phyloP scores from a whole-genome alignment of 495 filamentous ascomycete species.

The Annulohypoxylon bovei region DNA sequence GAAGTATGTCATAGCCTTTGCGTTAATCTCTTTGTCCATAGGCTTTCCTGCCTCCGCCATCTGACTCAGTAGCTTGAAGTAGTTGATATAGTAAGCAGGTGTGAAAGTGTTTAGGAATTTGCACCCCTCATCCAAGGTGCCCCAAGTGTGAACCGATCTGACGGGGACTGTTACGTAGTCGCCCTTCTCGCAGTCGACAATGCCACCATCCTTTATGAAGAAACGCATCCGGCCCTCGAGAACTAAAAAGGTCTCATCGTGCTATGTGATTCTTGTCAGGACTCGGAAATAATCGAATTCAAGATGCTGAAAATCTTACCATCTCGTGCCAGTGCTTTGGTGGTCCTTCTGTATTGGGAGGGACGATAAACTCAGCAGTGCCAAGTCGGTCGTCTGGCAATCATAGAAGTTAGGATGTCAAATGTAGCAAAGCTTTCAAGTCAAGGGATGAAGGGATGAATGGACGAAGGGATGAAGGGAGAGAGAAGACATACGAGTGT shows the following conservation, averaged over 20 bases:
- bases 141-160: neutral
- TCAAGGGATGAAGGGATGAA: too few species aligned
- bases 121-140: neutral
- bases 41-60: neutral
- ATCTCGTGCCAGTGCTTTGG: slow-evolving; percentile 5
- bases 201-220: neutral
- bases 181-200: neutral
- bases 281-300: neutral
- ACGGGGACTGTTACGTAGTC: slow-evolving; percentile 1
- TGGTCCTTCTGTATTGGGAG: neutral
- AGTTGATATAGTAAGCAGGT: slow-evolving; percentile 11
- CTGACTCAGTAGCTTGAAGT: slow-evolving; percentile 4
- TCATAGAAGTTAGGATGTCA: neutral
- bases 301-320: neutral
- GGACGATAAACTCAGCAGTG: neutral
- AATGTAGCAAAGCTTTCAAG: too few species aligned
- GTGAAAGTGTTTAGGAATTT: slow-evolving; percentile 7
- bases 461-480: too few species aligned
- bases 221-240: neutral
- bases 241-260: slow-evolving; percentile 3
- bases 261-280: neutral
- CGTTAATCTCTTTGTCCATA: neutral
- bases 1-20: slow-evolving; percentile 4
- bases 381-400: neutral
- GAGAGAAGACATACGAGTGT: slow-evolving; percentile 4